Conservation (phyloP, 768 basidiomycete species). For the Cubamyces lactineus region DNA sequence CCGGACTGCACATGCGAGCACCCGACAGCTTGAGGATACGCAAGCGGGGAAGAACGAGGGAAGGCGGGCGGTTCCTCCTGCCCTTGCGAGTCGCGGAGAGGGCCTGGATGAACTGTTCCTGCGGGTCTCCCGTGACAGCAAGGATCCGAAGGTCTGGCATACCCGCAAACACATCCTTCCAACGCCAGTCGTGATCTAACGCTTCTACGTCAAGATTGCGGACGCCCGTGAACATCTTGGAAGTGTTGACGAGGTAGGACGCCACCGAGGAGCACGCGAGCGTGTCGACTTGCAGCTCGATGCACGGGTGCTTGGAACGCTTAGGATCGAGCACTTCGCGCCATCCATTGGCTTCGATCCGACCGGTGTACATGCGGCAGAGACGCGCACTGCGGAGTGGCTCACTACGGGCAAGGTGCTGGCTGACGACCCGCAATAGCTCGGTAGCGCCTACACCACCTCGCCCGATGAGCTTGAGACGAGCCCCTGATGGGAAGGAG, state of each 20-base stretch:
- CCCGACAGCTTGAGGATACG: neutral
- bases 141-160: constrained; percentile 13
- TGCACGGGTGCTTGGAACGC: neutral
- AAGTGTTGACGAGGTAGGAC: neutral
- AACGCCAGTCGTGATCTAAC: constrained; percentile 6
- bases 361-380: neutral
- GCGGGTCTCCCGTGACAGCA: neutral
- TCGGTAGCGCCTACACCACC: neutral
- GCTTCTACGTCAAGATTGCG: neutral
- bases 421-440: neutral
- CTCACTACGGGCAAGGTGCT: neutral
- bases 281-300: constrained; percentile 6
- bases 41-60: constrained; percentile 3
- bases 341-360: constrained; percentile 1
- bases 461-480: neutral
- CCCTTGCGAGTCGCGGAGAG: neutral
- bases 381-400: constrained; percentile 2
- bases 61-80: neutral
- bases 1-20: neutral
- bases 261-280: neutral
- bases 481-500: neutral
- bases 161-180: constrained; percentile 15
- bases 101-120: constrained; percentile 7
- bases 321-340: neutral
- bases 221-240: neutral